phyloP scores from a whole-genome alignment of 2,329 filamentous ascomycete genomes.

The Xylaria sp. region DNA sequence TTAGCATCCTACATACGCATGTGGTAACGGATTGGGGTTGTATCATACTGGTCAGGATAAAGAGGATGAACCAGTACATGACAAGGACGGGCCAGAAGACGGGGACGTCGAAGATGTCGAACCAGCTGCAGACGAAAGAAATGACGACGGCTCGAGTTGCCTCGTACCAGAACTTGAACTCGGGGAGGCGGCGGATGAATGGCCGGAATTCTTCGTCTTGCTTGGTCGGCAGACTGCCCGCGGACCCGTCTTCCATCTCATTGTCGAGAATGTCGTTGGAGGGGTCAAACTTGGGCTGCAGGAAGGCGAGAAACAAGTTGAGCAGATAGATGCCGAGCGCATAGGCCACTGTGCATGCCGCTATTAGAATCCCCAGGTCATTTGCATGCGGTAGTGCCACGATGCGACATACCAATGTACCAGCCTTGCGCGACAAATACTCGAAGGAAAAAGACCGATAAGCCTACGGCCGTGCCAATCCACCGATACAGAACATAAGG shows the following conservation, averaged over 20 bases:
- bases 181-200: slow-evolving; percentile 92
- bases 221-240: slow-evolving; percentile 85
- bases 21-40: background rate
- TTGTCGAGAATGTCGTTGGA: slow-evolving; percentile 90
- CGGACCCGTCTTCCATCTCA: slow-evolving; percentile 92
- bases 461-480: slow-evolving; percentile 77
- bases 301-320: slow-evolving; percentile 98
- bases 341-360: slow-evolving; percentile 75
- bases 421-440: slow-evolving; percentile 94
- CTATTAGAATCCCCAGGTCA: slow-evolving; percentile 22
- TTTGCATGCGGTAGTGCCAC: background rate
- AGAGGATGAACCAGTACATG: slow-evolving; percentile 98
- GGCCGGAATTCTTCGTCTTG: slow-evolving; percentile 97
- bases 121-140: slow-evolving; percentile 88
- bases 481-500: slow-evolving; percentile 90
- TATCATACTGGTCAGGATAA: slow-evolving; percentile 86
- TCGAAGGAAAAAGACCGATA: slow-evolving; percentile 83
- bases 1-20: slow-evolving; percentile 13
- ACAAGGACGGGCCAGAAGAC: slow-evolving; percentile 99
- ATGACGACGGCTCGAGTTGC: slow-evolving; percentile 87
- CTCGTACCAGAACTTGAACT: slow-evolving; percentile 99
- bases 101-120: slow-evolving; percentile 91
- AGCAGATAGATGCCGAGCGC: slow-evolving; percentile 98
- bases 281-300: slow-evolving; percentile 98
- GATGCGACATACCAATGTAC: slow-evolving; percentile 80